Evolutionary conservation across 176 grass and related monocot genomes (phyloP), one percentile per base, ranked within the genome.

Genomic region (Bothriochloa decipiens): DNA sequence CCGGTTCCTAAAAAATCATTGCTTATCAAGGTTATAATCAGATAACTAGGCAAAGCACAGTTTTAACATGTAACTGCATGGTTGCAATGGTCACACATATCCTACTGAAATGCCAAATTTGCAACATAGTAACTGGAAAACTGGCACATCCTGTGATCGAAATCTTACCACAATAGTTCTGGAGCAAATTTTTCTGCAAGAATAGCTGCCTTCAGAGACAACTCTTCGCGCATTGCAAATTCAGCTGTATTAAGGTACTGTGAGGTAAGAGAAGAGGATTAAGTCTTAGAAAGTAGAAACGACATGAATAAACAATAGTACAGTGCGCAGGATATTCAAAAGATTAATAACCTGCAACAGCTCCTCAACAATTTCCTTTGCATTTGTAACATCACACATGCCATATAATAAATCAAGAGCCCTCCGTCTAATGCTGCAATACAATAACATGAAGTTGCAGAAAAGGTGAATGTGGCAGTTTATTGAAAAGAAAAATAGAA

Each of bases 181-280:
- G 96, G 96, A 87, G 96, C 96, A 64, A 99, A 99, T 77, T 99
- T 99, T 86, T 99, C 96, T 35, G 96, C 96, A 57, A 96, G 83
- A 80, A 99, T 99, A 65, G 96, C 93, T 91, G 93, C 96, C 83
- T 99, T 96, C 71, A 99, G 88, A 78, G 96, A 88, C 35, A 99
- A 62, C 77, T 99, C 96, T 96, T 99, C 96, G 41, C 96, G 91
- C 96, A 99, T 99, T 41, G 89, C 88, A 76, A 96, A 99, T 74
- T 99, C 96, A 46, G 96, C 96, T 76, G 96, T 99, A 78, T 89
- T 95, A 80, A 99, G 96, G 92, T 99, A 99, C 96, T 99, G 82
- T 58, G 77, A 64, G 12, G 78, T 69, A 70, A 82, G 86, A 45
- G 71, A 72, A 37, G 75, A 65, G 75, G 35, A 80, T 70, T 27